Evolutionary conservation across 352 stramenopile genomes (phyloP), one percentile per base, ranked within the genome.

Genomic region (Pythium insidiosum): DNA sequence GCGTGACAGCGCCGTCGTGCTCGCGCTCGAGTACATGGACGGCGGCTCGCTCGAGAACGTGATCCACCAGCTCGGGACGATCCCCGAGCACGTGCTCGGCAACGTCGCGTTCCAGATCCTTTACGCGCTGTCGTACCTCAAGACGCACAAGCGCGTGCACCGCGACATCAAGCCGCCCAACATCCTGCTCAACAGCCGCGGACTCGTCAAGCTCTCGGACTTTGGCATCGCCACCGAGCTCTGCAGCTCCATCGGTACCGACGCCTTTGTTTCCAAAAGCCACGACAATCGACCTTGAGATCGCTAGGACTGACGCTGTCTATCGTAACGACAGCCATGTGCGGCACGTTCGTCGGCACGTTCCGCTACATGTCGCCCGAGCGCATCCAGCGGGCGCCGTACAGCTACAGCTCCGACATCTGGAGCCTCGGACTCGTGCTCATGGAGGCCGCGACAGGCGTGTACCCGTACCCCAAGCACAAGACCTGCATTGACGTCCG

Each of bases 91-190:
- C 15, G 72, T 92, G 19, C 58, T 97, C 28, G 92, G 84, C 35
- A 86, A 79, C 40, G 81, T 98, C 31, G 69, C 90, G 16, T 98
- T 87, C 70, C 95, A 98, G 68, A 79, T 97, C 21, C 67, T 98
- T 19, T 92, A 85, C 58, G 95, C 91, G 12, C 63, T 99, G 42
- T 82, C 66, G 13, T 97, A 98, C 69, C 69, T 99, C 23, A 95
- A 98, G 65, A 80, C 78, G 41, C 80, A 96, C 62, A 83, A 88
- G 36, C 73, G 76, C 38, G 66, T 98, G 36, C 96, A 99, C 57
- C 74, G 96, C 2, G 95, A 99, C 69, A 96, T 99, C 47, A 99
- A 99, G 63, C 94, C 92, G 28, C 90, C 81, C 16, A 99, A 99
- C 63, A 85, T 98, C 18, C 63, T 99, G 36, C 56, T 98, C 29